Percentiles rank a stretch among this genome's conserved stretches.
phyloP scores from a whole-genome alignment of 2,329 filamentous ascomycete species.

The Colletotrichum truncatum region DNA sequence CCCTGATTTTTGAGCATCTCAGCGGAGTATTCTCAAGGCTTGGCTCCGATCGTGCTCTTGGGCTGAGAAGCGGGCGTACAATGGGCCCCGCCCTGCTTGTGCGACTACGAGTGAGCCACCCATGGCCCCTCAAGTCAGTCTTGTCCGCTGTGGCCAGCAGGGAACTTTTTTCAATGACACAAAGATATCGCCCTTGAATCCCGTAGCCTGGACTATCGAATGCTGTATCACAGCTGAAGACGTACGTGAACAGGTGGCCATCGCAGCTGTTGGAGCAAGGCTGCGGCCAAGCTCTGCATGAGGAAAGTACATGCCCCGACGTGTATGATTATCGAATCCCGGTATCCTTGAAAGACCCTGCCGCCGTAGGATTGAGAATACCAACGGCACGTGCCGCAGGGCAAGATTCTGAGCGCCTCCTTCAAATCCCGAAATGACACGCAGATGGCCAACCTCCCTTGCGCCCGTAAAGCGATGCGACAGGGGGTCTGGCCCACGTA shows the following conservation, averaged over 20 bases:
- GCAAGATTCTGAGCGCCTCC: not conserved
- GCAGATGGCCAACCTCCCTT: not conserved
- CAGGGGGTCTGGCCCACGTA: not conserved
- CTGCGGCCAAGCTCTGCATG: not conserved
- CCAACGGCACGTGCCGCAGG: not conserved
- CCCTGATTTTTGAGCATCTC: not conserved
- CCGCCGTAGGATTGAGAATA: not conserved
- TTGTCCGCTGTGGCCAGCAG: not conserved
- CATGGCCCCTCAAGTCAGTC: not conserved
- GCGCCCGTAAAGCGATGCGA: conserved; percentile 5
- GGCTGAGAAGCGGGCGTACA: not conserved
- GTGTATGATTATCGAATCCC: not conserved
- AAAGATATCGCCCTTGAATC: not conserved
- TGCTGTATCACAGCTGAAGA: conserved; percentile 24
- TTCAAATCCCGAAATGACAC: not conserved
- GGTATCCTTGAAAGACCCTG: not conserved
- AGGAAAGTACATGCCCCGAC: not conserved
- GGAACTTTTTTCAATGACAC: not conserved
- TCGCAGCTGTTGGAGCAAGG: not conserved
- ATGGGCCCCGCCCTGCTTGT: conserved; percentile 1
- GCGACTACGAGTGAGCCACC: not conserved
- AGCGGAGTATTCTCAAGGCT: not conserved
- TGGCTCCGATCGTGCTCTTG: not conserved
- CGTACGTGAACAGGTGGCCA: not conserved
- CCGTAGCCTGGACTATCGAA: conserved; percentile 23